Evolutionary conservation across 108 stramenopile species (phyloP).

Genomic region (Thalassiosira profunda): DNA sequence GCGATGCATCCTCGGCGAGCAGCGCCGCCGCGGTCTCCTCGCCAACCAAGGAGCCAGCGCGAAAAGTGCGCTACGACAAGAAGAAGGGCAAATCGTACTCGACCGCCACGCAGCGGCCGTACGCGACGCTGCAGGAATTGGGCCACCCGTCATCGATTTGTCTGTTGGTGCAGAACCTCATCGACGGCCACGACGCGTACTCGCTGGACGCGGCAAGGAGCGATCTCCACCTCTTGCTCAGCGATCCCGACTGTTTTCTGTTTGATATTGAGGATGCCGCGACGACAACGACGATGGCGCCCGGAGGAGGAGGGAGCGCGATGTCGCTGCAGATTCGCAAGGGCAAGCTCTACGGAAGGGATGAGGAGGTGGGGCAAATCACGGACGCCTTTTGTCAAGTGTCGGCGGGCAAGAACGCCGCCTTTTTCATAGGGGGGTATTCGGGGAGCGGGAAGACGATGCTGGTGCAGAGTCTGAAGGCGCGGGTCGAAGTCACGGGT

Average conservation of each 20-base stretch:
- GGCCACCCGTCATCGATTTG: conserved; percentile 9
- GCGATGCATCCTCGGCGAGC: not conserved
- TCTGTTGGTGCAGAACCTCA: conserved; percentile 8
- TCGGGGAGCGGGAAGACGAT: conserved; percentile 34
- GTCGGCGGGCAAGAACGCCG: conserved; percentile 25
- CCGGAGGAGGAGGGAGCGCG: no score
- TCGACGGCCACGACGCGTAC: conserved; percentile 14
- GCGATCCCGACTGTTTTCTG: conserved; percentile 10
- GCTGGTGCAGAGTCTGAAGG: conserved; percentile 21
- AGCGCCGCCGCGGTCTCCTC: not conserved
- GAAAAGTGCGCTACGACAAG: not conserved
- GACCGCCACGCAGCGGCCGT: not conserved
- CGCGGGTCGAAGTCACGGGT: not conserved
- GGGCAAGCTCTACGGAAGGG: conserved; percentile 27
- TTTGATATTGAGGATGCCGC: not conserved
- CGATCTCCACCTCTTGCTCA: conserved; percentile 24
- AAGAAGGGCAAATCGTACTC: not conserved
- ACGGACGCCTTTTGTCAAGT: conserved; percentile 38
- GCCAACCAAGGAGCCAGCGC: no score
- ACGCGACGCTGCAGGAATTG: not conserved
- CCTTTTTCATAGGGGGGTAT: conserved; percentile 31
- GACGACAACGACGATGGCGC: no score
- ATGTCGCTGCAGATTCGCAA: not conserved
- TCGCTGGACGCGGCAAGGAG: conserved; percentile 7
- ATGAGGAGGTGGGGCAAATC: conserved; percentile 12